phyloP scores from a whole-genome alignment of 495 filamentous ascomycete genomes.

The Pyrenopolyporus hunteri region DNA sequence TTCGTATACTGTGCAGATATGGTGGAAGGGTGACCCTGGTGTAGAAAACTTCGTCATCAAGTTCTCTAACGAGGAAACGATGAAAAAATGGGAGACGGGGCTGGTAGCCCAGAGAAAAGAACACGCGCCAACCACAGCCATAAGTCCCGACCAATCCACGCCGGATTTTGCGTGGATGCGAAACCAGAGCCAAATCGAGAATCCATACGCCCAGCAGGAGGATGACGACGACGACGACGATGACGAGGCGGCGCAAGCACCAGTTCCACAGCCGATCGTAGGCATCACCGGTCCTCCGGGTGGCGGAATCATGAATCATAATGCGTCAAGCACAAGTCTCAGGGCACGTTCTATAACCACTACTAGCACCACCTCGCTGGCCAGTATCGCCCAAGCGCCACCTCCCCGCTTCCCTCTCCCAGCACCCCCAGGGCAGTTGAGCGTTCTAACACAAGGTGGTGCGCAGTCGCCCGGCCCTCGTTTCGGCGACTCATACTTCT shows the following conservation, averaged over 20 bases:
- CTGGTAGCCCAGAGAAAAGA: constrained; percentile 65
- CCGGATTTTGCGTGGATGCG: constrained; percentile 81
- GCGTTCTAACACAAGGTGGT: constrained; percentile 72
- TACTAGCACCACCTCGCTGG: constrained; percentile 64
- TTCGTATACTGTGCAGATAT: constrained; percentile 94
- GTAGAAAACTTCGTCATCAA: constrained; percentile 96
- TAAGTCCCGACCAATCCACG: constrained; percentile 46
- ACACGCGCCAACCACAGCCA: constrained; percentile 46
- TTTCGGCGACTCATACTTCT: constrained; percentile 82
- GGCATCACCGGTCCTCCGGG: constrained; percentile 44
- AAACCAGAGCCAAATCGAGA: constrained; percentile 65
- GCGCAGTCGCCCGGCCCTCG: constrained; percentile 56
- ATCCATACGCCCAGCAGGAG: constrained; percentile 80
- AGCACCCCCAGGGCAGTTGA: constrained; percentile 63
- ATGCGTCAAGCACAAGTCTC: constrained; percentile 79
- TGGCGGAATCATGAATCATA: constrained; percentile 64
- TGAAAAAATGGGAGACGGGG: constrained; percentile 85
- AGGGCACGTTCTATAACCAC: constrained; percentile 80
- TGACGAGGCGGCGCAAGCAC: constrained; percentile 39
- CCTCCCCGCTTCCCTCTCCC: constrained; percentile 72
- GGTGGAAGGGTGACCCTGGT: constrained; percentile 96
- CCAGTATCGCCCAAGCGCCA: constrained; percentile 56
- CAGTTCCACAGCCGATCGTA: constrained; percentile 44
- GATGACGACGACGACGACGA: constrained; percentile 78
- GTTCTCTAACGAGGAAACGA: constrained; percentile 84